phyloP scores from a whole-genome alignment of 495 filamentous ascomycete genomes.

The Halenospora varia region DNA sequence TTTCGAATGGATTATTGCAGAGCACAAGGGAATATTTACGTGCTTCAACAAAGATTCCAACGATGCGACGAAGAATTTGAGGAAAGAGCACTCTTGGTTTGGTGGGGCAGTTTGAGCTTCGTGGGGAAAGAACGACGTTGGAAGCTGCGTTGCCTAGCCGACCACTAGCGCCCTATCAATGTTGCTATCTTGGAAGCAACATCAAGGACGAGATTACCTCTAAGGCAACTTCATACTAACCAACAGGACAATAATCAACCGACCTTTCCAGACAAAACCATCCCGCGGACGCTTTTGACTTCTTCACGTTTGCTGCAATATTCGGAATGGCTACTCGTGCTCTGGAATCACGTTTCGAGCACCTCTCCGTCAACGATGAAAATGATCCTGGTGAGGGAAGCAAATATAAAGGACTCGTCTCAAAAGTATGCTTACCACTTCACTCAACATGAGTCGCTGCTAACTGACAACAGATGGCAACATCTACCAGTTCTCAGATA shows the following conservation, averaged over 20 bases:
- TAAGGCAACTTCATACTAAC: constrained; percentile 14
- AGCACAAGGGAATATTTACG: no score
- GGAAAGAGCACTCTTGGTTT: no score
- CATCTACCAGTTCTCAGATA: constrained; percentile 49
- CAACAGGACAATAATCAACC: constrained; percentile 1
- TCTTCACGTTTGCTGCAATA: neutral
- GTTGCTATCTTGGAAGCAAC: neutral
- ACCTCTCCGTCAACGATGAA: constrained; percentile 77
- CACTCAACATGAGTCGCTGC: neutral
- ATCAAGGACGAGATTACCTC: neutral
- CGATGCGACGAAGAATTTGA: no score
- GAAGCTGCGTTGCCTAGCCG: neutral
- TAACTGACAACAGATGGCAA: constrained; percentile 38
- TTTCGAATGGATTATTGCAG: no score
- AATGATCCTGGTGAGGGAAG: constrained; percentile 53
- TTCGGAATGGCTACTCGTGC: constrained; percentile 42
- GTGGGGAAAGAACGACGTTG: constrained; percentile 1
- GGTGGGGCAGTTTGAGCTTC: constrained; percentile 4
- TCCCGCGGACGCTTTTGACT: neutral
- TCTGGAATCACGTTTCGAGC: constrained; percentile 78
- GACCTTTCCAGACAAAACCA: neutral
- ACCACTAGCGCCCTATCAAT: neutral
- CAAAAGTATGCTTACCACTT: constrained; percentile 55
- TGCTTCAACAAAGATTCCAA: no score
- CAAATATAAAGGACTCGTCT: constrained; percentile 59